phyloP scores from a whole-genome alignment of 163 green algal genomes.

The Picocystis sp. region DNA sequence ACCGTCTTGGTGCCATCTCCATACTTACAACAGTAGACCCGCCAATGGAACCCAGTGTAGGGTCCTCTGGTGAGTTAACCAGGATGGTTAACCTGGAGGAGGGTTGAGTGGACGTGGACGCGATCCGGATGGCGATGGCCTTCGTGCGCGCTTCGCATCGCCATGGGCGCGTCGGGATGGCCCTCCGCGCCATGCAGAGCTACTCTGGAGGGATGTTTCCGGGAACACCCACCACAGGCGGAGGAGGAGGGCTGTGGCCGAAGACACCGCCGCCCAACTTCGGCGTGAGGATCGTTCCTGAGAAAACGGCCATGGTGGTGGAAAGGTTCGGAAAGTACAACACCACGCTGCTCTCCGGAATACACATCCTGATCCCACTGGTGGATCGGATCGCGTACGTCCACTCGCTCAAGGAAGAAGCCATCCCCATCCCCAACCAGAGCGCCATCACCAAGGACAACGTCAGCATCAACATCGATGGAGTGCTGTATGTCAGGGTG shows the following conservation, averaged over 20 bases:
- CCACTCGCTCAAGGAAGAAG: slow-evolving; percentile 79
- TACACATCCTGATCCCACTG: slow-evolving; percentile 88
- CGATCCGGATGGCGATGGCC: too few relatives aligned
- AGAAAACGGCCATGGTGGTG: slow-evolving; percentile 51
- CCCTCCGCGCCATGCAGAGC: too few relatives aligned
- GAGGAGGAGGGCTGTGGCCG: neutral
- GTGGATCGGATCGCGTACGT: slow-evolving; percentile 84
- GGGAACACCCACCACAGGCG: too few relatives aligned
- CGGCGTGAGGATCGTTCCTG: slow-evolving; percentile 45
- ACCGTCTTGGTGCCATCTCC: too few relatives aligned
- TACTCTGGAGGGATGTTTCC: too few relatives aligned
- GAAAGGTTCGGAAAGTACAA: slow-evolving; percentile 80
- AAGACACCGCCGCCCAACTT: slow-evolving; percentile 21
- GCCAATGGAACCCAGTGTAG: too few relatives aligned
- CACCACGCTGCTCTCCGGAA: slow-evolving; percentile 54
- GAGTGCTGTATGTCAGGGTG: slow-evolving; percentile 82
- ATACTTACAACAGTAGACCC: too few relatives aligned
- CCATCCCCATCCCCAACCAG: slow-evolving; percentile 64
- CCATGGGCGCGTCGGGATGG: too few relatives aligned
- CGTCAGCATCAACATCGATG: slow-evolving; percentile 90
- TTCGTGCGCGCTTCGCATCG: too few relatives aligned
- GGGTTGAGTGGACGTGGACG: too few relatives aligned
- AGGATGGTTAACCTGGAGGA: too few relatives aligned
- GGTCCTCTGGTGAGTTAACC: too few relatives aligned
- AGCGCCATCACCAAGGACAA: slow-evolving; percentile 96